Conservation (phyloP, 139 green algal species). For the Coelastrella sp. region DNA sequence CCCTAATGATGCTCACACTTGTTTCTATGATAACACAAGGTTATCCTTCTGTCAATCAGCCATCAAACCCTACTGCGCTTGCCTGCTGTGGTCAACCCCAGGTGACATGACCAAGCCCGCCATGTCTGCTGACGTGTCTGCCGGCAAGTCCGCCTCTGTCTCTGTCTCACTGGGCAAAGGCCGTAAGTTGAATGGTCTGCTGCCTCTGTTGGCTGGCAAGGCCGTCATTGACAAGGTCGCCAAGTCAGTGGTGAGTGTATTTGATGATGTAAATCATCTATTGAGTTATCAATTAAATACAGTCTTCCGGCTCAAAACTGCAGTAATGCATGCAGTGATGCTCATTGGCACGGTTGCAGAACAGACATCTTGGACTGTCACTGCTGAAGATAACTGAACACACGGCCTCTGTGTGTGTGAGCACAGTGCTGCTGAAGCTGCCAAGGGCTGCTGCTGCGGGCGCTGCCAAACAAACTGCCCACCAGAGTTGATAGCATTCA, state of each 20-base stretch:
- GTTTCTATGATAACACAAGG: too few species aligned
- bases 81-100: background rate
- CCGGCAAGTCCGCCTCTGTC: background rate
- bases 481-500: too few species aligned
- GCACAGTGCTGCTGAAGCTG: background rate
- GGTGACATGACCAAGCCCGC: background rate
- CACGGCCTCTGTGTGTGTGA: too few species aligned
- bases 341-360: too few species aligned
- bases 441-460: too few species aligned
- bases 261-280: background rate
- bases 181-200: conserved; percentile 3
- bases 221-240: conserved; percentile 14
- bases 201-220: conserved; percentile 6
- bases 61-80: background rate
- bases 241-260: conserved; percentile 10
- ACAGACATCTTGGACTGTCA: too few species aligned
- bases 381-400: too few species aligned
- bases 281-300: too few species aligned
- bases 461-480: too few species aligned
- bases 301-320: too few species aligned
- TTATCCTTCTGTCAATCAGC: background rate
- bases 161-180: background rate
- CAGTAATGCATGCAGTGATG: too few species aligned
- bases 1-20: too few species aligned
- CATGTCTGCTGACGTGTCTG: background rate